phyloP scores from a whole-genome alignment of 106 monocot species.

The Dendrobium nobile region DNA sequence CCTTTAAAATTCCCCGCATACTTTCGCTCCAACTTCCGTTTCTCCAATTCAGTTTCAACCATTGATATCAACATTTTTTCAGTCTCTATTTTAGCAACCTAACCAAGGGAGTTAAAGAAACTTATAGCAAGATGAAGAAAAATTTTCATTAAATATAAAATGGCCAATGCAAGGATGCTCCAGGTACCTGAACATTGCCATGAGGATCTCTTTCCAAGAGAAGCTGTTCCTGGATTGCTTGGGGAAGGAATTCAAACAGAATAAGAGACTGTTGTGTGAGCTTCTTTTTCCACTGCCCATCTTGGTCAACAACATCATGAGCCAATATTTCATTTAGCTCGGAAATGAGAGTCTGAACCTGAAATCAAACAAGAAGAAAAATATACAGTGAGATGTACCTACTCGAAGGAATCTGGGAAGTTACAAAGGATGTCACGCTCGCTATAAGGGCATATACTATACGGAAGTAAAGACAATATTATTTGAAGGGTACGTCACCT shows the following conservation, averaged over 20 bases:
- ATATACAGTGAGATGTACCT: not conserved
- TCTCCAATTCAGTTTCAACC: slow-evolving; percentile 92
- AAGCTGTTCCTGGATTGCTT: slow-evolving; percentile 90
- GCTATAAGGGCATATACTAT: not conserved
- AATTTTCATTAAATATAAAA: not conserved
- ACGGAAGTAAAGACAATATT: not conserved
- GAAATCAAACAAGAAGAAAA: slow-evolving; percentile 9
- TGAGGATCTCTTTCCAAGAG: slow-evolving; percentile 95
- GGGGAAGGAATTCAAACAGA: slow-evolving; percentile 84
- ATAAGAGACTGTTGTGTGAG: slow-evolving; percentile 50
- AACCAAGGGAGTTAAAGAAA: slow-evolving; percentile 3
- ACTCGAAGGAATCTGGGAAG: not conserved
- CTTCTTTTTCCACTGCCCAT: slow-evolving; percentile 79
- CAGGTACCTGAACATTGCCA: slow-evolving; percentile 86
- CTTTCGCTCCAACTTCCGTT: slow-evolving; percentile 49
- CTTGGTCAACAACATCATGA: slow-evolving; percentile 81
- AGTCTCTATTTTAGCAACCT: slow-evolving; percentile 99
- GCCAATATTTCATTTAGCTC: slow-evolving; percentile 95
- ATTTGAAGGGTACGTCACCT: slow-evolving; percentile 37
- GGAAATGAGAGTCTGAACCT: slow-evolving; percentile 93
- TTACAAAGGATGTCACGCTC: not conserved
- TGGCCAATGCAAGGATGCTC: not conserved
- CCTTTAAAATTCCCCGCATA: slow-evolving; percentile 76
- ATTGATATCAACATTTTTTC: slow-evolving; percentile 92
- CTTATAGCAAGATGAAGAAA: not conserved